Base-by-base conservation (phyloP, 306 rosid species). In the Potentilla sterilis region DNA sequence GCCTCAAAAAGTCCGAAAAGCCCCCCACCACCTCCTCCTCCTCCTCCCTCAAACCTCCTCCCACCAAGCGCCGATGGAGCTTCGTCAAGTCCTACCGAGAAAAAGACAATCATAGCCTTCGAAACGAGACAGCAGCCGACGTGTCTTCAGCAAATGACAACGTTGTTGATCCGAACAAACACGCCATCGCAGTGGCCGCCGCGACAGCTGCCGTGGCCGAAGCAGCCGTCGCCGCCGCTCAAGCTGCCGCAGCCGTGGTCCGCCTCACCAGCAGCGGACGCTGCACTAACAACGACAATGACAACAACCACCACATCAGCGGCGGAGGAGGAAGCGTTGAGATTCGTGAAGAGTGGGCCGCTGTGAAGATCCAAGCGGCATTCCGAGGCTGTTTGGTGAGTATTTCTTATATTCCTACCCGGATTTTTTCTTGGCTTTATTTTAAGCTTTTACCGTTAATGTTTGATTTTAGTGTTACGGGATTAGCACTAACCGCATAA, bases 341-440 rank as follows among this genome's bases (percentile, higher is more conserved):
- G 62, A 49, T 67, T 63, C 88, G 86, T 0, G 86, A 85, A 41
- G 89, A 85, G 55, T 87, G 86, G 89, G 98, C 98, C 0, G 97
- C 96, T 37, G 70, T 87, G 41, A 90, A 78, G 81, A 94, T 94
- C 77, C 98, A 94, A 73, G 85, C 97, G 38, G 96, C 98, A 57
- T 94, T 92, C 77, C 94, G 96, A 1, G 93, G 95, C 78, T 85
- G 88, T 68, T 75, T 94, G 97, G 98, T 94, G 72, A 6, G 96
- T 85, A 11, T 79, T 61, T 14, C 28, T 55, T 54, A 0, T 48
- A 5, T 0, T 28, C 28, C 1, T 28, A 28, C 28, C 28, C 28
- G 28, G 28, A 28, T 28, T 28, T 28, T 28, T 28, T 28, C 28
- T 28, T 28, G 28, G 28, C 28, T 28, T 32, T 28, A 32, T 32